Evolutionary conservation across 129 eudicot species (phyloP).

Genomic region (Lactuca sativa): DNA sequence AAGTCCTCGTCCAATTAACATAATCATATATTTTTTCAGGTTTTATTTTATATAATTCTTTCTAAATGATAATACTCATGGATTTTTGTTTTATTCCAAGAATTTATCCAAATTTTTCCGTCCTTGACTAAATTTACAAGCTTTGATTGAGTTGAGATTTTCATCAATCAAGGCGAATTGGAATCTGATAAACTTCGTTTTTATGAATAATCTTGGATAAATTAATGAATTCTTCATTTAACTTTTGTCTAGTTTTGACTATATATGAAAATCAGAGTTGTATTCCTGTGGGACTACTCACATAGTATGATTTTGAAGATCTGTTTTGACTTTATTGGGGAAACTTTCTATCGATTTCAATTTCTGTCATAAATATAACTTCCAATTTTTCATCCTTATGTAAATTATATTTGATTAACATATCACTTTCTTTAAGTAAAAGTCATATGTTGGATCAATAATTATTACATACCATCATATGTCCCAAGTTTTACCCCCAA

Average conservation of each 20-base stretch:
- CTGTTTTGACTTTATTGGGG: conserved; percentile 15
- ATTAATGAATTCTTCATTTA: background rate
- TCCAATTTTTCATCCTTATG: background rate
- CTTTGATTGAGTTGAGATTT: too few species aligned
- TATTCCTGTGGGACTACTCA: too few species aligned
- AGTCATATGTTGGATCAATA: conserved; percentile 7
- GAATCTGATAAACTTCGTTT: background rate
- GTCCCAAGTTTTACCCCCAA: conserved; percentile 1
- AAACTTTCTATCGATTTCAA: conserved; percentile 14
- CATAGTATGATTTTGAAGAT: background rate
- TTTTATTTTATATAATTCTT: background rate
- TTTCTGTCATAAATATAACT: background rate
- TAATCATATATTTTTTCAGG: background rate
- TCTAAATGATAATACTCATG: background rate
- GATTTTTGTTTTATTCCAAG: background rate
- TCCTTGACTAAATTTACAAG: too few species aligned
- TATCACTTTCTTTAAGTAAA: conserved; percentile 12
- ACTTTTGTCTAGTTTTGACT: too few species aligned
- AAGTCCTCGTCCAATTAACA: conserved; percentile 22
- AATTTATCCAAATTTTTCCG: background rate
- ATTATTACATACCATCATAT: background rate
- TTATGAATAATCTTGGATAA: background rate
- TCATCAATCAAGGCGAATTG: too few species aligned
- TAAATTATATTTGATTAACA: background rate
- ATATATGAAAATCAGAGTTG: too few species aligned